A percentile compares a stretch with the other conserved stretches of the same genome.
Evolutionary conservation across 78 protist genomes (phyloP).

Genomic region (Dictyostelium purpureum): DNA sequence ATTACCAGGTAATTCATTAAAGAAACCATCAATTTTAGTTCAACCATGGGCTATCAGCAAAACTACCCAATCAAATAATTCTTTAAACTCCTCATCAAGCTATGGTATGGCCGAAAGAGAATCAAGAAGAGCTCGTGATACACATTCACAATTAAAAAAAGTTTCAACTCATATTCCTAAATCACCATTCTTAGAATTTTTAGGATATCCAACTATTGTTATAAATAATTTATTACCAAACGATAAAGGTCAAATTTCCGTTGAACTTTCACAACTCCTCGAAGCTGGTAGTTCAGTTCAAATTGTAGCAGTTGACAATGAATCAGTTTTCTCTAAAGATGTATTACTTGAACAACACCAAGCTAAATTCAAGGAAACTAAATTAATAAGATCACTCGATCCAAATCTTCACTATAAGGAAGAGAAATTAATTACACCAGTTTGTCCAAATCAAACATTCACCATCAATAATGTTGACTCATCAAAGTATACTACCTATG

Average conservation of each 20-base stretch:
- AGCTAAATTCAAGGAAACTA: slow-evolving; percentile 35
- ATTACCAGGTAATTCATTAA: slow-evolving; percentile 57
- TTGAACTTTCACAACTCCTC: background rate
- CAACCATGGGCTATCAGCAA: slow-evolving; percentile 57
- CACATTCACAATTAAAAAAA: too few species aligned
- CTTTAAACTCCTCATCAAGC: background rate
- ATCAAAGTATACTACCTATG: slow-evolving; percentile 27
- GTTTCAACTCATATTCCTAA: background rate
- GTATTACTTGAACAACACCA: background rate
- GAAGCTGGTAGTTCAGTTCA: background rate
- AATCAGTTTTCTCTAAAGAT: slow-evolving; percentile 2
- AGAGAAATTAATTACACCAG: slow-evolving; percentile 45
- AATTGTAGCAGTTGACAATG: slow-evolving; percentile 43
- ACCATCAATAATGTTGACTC: slow-evolving; percentile 34
- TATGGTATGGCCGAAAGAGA: background rate
- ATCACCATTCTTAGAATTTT: slow-evolving; percentile 34
- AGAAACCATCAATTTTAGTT: slow-evolving; percentile 36
- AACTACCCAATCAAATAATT: slow-evolving; percentile 4
- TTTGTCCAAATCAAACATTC: slow-evolving; percentile 3
- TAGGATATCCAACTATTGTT: slow-evolving; percentile 5
- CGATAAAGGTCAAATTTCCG: background rate
- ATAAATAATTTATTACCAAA: slow-evolving; percentile 23
- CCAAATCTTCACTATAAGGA: slow-evolving; percentile 35
- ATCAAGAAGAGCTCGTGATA: background rate
- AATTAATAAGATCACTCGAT: slow-evolving; percentile 35